Conservation (phyloP, 2,329 filamentous ascomycete species). For the Scedosporium apiospermum region DNA sequence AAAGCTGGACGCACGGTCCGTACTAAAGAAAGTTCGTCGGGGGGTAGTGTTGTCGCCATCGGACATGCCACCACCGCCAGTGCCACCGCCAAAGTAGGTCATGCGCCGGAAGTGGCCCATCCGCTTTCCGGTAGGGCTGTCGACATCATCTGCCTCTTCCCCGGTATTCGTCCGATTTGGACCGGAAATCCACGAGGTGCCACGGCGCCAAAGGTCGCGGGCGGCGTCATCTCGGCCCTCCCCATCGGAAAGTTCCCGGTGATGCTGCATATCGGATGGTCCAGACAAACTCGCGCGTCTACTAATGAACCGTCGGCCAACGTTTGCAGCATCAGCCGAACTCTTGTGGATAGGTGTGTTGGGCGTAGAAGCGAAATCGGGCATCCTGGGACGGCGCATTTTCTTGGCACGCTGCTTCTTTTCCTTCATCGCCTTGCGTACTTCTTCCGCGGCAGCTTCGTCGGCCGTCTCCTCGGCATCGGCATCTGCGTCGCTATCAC, state of each 20-base stretch:
- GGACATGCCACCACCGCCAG: constrained; percentile 35
- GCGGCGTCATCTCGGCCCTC: constrained; percentile 58
- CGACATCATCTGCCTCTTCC: constrained; percentile 42
- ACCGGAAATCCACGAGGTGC: constrained; percentile 48
- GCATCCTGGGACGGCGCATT: constrained; percentile 42
- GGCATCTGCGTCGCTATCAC: constrained; percentile 62
- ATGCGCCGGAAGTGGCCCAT: constrained; percentile 56
- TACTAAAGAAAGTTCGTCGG: constrained; percentile 46
- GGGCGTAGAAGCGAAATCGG: constrained; percentile 51
- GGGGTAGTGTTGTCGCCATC: constrained; percentile 52
- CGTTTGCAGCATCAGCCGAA: constrained; percentile 16
- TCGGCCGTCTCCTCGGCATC: constrained; percentile 83
- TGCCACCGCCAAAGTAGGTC: constrained; percentile 54
- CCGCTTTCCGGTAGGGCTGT: constrained; percentile 42
- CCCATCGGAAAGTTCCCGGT: constrained; percentile 64
- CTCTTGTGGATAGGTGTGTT: constrained; percentile 40
- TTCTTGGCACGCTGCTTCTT: constrained; percentile 58
- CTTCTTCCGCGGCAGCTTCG: constrained; percentile 47
- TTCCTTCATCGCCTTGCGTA: constrained; percentile 32
- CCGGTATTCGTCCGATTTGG: constrained; percentile 33
- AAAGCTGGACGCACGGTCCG: constrained; percentile 63
- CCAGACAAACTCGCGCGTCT: constrained; percentile 60
- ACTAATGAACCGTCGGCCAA: constrained; percentile 36
- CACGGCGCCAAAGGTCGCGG: constrained; percentile 47
- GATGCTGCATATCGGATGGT: constrained; percentile 33